A percentile compares a stretch with the other conserved stretches of the same genome.
Conservation (phyloP, 2,329 filamentous ascomycete genomes). For the Trichophaea hybrida region DNA sequence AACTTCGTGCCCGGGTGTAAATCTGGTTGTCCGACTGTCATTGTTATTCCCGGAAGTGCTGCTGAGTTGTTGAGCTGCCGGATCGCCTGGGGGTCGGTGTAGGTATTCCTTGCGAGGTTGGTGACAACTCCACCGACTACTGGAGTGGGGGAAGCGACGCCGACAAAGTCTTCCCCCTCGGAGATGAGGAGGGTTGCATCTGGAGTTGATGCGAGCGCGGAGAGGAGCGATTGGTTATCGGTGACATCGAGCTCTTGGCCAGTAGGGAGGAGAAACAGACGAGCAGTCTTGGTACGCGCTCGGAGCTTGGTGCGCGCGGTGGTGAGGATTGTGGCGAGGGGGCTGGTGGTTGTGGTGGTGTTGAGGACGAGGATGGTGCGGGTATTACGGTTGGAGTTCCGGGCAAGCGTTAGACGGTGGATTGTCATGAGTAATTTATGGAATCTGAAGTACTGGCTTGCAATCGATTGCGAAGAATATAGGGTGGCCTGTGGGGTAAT, state of each 20-base stretch:
- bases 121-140: neutral
- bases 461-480: no score
- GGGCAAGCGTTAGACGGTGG: conserved; percentile 10
- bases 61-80: conserved; percentile 29
- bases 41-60: conserved; percentile 30
- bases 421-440: neutral
- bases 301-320: conserved; percentile 17
- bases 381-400: conserved; percentile 12
- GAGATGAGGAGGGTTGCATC: conserved; percentile 12
- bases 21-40: conserved; percentile 31
- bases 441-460: no score
- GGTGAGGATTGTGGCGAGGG: conserved; percentile 2
- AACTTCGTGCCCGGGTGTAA: conserved; percentile 31
- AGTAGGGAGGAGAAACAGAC: conserved; percentile 15
- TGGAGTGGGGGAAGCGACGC: neutral
- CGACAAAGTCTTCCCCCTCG: conserved; percentile 17
- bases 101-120: conserved; percentile 27
- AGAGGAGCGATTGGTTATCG: conserved; percentile 5
- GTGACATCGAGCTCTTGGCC: conserved; percentile 15
- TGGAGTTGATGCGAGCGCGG: neutral
- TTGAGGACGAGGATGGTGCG: conserved; percentile 10
- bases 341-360: neutral
- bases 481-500: no score
- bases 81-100: conserved; percentile 28
- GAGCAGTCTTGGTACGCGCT: conserved; percentile 12